These are phyloP conservation scores for Phanerochaete sordida DNA, from an alignment of 768 basidiomycete genomes.

Conservation along the genomic window DNA sequence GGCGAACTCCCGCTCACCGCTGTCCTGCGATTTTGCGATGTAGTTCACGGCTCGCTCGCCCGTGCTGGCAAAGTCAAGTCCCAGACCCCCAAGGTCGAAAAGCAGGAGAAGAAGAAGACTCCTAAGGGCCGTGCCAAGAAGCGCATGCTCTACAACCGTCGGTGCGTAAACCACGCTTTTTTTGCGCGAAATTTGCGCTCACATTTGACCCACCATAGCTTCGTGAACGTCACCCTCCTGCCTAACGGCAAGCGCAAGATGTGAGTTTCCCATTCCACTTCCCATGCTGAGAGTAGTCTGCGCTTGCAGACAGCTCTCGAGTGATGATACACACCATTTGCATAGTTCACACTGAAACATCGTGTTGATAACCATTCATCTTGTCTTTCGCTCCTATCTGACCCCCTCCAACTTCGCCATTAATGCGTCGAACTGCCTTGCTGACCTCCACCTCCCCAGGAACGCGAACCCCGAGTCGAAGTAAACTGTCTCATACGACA, in stretches of 20 bases:
- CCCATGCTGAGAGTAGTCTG: not conserved
- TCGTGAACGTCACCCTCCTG: conserved; percentile 90
- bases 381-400: conserved; percentile 99
- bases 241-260: conserved; percentile 94
- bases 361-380: conserved; percentile 85
- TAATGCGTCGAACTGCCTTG: not conserved
- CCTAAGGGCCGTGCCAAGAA: conserved; percentile 99
- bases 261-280: conserved; percentile 54
- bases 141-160: conserved; percentile 88
- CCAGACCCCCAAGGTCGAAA: conserved; percentile 96
- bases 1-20: conserved; percentile 2
- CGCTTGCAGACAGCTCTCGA: conserved; percentile 13
- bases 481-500: conserved; percentile 19
- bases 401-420: conserved; percentile 32
- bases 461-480: conserved; percentile 36
- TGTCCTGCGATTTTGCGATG: conserved; percentile 6
- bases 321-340: conserved; percentile 62
- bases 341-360: conserved; percentile 98
- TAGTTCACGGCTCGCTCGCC: conserved; percentile 98
- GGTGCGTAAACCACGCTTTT: conserved; percentile 45
- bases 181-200: conserved; percentile 1
- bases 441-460: conserved; percentile 23
- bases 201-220: conserved; percentile 39
- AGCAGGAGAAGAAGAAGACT: conserved; percentile 98
- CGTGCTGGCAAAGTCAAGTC: conserved; percentile 99